These are phyloP conservation scores for Kodamaea restingae DNA, from an alignment of 805 yeast species.

Conservation along the genomic window DNA sequence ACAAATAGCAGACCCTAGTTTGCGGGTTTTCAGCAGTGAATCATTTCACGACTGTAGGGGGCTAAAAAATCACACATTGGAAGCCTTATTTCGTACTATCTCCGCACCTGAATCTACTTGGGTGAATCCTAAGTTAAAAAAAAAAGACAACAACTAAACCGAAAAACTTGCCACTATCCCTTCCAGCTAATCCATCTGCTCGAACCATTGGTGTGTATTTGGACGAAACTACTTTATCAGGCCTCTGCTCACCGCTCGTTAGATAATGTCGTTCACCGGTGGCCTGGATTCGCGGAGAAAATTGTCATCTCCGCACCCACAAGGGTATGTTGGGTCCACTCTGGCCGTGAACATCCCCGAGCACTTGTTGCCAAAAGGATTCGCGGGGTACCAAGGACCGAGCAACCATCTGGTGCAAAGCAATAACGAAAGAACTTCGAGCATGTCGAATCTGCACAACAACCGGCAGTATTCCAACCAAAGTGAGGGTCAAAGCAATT, in stretches of 20 bases:
- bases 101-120: too few relatives aligned
- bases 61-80: too few relatives aligned
- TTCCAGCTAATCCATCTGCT: neutral
- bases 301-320: constrained; percentile 8
- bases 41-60: too few relatives aligned
- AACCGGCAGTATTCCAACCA: too few relatives aligned
- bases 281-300: constrained; percentile 2
- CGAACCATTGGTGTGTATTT: neutral
- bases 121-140: too few relatives aligned
- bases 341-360: constrained; percentile 14
- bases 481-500: too few relatives aligned
- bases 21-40: too few relatives aligned
- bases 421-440: neutral
- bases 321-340: constrained; percentile 4
- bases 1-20: too few relatives aligned
- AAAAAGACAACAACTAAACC: constrained; percentile 3
- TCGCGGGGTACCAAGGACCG: constrained; percentile 6
- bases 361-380: constrained; percentile 16
- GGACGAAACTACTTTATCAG: neutral
- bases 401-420: neutral
- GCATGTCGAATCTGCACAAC: too few relatives aligned
- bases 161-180: constrained; percentile 4
- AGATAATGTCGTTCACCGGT: constrained; percentile 6
- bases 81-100: too few relatives aligned
- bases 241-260: neutral